phyloP scores from a whole-genome alignment of 257 asterid genomes.

The Mitragyna speciosa region DNA sequence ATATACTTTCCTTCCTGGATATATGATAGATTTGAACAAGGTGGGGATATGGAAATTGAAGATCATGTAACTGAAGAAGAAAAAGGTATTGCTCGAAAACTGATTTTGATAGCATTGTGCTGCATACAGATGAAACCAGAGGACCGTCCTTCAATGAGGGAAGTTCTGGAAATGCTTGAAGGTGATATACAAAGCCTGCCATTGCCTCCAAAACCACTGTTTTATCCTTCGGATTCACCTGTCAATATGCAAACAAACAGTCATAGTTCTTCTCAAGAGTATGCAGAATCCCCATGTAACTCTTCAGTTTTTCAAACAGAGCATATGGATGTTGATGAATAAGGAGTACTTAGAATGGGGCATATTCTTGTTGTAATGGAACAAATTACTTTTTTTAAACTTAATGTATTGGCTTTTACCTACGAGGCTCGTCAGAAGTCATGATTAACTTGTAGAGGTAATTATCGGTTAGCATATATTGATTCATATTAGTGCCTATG shows the following conservation, averaged over 20 bases:
- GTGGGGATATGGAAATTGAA: background rate
- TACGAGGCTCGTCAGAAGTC: too few relatives aligned
- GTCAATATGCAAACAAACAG: background rate
- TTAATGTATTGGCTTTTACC: too few relatives aligned
- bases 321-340: background rate
- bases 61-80: background rate
- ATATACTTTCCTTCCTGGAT: background rate
- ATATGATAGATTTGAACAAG: background rate
- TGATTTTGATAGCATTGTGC: background rate
- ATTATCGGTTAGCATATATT: too few relatives aligned
- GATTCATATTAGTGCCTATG: too few relatives aligned
- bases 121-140: slow-evolving; percentile 19
- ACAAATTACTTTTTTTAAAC: too few relatives aligned
- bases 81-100: background rate
- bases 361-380: too few relatives aligned
- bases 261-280: too few relatives aligned
- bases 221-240: background rate
- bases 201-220: background rate
- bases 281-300: too few relatives aligned
- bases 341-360: too few relatives aligned
- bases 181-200: background rate
- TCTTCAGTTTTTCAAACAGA: background rate
- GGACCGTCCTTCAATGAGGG: slow-evolving; percentile 18
- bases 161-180: slow-evolving; percentile 23
- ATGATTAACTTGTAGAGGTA: too few relatives aligned